These are phyloP conservation scores for Tetrahymena malaccensis DNA, from an alignment of 73 alveolate species.

Conservation along the genomic window DNA sequence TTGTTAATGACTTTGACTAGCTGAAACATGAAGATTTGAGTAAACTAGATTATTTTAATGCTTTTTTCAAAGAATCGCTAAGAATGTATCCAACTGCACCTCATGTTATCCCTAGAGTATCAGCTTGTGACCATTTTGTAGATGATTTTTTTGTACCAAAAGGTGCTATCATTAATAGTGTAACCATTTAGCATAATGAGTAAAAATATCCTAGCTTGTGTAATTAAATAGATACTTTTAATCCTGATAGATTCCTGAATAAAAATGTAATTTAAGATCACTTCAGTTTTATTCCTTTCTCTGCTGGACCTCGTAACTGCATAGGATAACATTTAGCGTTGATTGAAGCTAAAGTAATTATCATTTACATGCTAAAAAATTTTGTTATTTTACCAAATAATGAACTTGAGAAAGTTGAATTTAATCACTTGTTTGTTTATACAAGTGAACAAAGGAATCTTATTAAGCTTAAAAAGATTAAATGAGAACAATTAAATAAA, in stretches of 20 bases:
- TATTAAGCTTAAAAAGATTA: background rate
- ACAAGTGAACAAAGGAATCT: background rate
- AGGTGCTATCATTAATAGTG: background rate
- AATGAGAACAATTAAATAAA: no score
- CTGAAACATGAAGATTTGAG: background rate
- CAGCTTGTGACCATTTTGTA: background rate
- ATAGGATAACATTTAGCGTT: constrained; percentile 32
- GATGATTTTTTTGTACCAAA: background rate
- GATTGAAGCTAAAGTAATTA: constrained; percentile 15
- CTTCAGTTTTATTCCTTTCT: constrained; percentile 18
- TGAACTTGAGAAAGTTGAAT: background rate
- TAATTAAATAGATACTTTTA: background rate
- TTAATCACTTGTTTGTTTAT: background rate
- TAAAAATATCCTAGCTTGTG: background rate
- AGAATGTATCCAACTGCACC: background rate
- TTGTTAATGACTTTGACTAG: background rate
- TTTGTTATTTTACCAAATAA: constrained; percentile 5
- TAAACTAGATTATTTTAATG: background rate
- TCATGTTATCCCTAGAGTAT: background rate
- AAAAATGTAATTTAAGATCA: background rate
- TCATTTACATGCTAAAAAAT: background rate
- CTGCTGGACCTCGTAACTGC: constrained; percentile 39
- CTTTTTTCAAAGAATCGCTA: background rate
- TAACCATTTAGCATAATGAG: background rate
- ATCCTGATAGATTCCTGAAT: background rate